Conservation (phyloP, 176 grass and related monocot species). For the Avena atlantica region DNA sequence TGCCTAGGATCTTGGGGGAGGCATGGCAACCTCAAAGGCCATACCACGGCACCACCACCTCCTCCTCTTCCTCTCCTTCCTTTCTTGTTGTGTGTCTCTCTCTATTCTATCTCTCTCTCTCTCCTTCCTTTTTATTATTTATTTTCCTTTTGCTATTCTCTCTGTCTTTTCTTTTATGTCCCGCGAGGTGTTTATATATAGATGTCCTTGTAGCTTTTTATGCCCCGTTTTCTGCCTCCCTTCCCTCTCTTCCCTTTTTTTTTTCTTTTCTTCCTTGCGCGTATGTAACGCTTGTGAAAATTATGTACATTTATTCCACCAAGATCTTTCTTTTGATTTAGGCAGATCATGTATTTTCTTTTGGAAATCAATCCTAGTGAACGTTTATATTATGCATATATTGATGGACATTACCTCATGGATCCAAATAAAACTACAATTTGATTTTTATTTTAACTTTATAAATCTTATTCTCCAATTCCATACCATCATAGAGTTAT, state of each 20-base stretch:
- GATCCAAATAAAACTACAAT: background rate
- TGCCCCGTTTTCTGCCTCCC: conserved; percentile 23
- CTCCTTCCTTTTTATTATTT: conserved; percentile 53
- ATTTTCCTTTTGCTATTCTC: conserved; percentile 41
- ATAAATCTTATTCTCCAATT: background rate
- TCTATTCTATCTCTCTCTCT: conserved; percentile 57
- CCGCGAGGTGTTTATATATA: conserved; percentile 41
- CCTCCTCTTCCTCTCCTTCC: conserved; percentile 49
- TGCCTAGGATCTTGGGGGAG: conserved; percentile 70
- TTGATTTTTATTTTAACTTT: background rate
- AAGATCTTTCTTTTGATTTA: conserved; percentile 19
- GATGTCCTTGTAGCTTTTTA: conserved; percentile 31
- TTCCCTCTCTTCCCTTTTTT: background rate
- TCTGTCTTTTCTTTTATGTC: conserved; percentile 43
- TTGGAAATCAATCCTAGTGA: background rate
- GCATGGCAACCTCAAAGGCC: conserved; percentile 60
- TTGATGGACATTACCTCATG: background rate
- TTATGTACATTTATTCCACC: conserved; percentile 1
- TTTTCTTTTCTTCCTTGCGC: background rate
- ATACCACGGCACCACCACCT: conserved; percentile 41
- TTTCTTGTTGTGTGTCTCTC: conserved; percentile 53
- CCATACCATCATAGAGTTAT: background rate
- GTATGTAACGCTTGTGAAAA: conserved; percentile 2
- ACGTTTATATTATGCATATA: background rate
- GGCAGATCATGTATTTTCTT: background rate